Conservation (phyloP, 78 protist genomes). For the Pigoraptor vietnamica region DNA sequence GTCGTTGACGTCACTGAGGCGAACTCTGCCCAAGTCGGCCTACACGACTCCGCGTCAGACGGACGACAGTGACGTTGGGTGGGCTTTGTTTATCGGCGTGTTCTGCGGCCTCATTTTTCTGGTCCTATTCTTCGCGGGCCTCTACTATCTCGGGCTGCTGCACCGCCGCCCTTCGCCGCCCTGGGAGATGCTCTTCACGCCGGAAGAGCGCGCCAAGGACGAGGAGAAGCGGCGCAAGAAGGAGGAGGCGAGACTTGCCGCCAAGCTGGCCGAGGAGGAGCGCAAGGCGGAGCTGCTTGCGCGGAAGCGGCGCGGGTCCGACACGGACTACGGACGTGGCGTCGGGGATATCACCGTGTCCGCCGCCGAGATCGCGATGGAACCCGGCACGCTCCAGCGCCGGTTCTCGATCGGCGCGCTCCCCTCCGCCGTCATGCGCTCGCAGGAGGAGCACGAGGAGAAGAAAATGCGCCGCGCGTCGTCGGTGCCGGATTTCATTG, state of each 20-base stretch:
- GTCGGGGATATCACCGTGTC: neutral
- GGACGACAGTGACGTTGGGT: neutral
- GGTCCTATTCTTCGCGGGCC: neutral
- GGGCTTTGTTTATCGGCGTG: neutral
- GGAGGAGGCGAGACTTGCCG: neutral
- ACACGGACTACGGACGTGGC: neutral
- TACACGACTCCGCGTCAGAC: neutral
- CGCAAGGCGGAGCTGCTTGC: neutral
- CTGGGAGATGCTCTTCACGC: neutral
- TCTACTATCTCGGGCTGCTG: neutral
- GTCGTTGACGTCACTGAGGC: neutral
- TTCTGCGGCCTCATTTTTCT: neutral
- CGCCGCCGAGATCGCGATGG: neutral
- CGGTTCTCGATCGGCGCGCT: neutral
- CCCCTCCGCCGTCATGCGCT: neutral
- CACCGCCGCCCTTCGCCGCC: neutral
- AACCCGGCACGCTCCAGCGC: neutral
- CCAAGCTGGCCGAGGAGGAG: neutral
- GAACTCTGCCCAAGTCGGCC: neutral
- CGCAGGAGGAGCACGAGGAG: neutral
- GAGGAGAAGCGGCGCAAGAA: neutral
- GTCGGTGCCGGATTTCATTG: neutral
- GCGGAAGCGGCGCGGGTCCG: neutral
- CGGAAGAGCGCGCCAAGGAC: neutral
- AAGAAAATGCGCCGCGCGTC: neutral